Evolutionary conservation across 2,329 filamentous ascomycete species (phyloP).

Genomic region (Pyrenochaeta sp.): DNA sequence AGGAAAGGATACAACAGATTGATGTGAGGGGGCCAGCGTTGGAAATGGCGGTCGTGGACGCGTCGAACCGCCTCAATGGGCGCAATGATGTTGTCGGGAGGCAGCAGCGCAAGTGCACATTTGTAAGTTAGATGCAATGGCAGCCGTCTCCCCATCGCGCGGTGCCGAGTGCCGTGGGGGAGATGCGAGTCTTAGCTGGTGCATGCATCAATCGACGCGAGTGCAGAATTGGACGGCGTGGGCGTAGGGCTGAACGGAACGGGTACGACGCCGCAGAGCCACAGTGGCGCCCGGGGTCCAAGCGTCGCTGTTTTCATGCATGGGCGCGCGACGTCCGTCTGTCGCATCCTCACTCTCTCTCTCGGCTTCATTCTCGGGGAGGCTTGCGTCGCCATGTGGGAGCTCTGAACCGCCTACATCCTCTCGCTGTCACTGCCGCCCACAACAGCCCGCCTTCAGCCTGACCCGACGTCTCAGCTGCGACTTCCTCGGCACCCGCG

Average conservation of each 20-base stretch:
- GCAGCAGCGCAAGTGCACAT: slow-evolving; percentile 34
- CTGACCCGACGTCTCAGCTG: slow-evolving; percentile 20
- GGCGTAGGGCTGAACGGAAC: slow-evolving; percentile 9
- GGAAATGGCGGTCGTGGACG: slow-evolving; percentile 33
- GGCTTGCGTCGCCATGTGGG: slow-evolving; percentile 42
- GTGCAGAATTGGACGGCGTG: too few relatives aligned
- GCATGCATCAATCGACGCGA: too few relatives aligned
- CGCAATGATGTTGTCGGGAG: slow-evolving; percentile 24
- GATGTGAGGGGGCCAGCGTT: slow-evolving; percentile 41
- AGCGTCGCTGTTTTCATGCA: slow-evolving; percentile 20
- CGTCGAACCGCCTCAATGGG: slow-evolving; percentile 36
- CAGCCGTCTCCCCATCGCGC: slow-evolving; percentile 19
- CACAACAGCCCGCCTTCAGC: slow-evolving; percentile 19
- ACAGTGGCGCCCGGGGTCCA: slow-evolving; percentile 23
- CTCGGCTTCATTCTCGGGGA: slow-evolving; percentile 11
- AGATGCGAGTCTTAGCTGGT: too few relatives aligned
- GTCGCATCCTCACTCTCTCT: slow-evolving; percentile 25
- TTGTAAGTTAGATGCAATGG: slow-evolving; percentile 35
- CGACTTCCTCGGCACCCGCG: slow-evolving; percentile 21
- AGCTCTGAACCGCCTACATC: slow-evolving; percentile 24
- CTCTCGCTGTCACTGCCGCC: slow-evolving; percentile 9
- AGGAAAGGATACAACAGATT: slow-evolving; percentile 43
- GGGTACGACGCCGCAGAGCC: too few relatives aligned
- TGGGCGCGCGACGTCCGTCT: slow-evolving; percentile 19
- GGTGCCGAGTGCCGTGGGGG: background rate